These are phyloP conservation scores for Fagopyrum homotropicum DNA, from an alignment of 148 eudicot genomes.

Conservation along the genomic window DNA sequence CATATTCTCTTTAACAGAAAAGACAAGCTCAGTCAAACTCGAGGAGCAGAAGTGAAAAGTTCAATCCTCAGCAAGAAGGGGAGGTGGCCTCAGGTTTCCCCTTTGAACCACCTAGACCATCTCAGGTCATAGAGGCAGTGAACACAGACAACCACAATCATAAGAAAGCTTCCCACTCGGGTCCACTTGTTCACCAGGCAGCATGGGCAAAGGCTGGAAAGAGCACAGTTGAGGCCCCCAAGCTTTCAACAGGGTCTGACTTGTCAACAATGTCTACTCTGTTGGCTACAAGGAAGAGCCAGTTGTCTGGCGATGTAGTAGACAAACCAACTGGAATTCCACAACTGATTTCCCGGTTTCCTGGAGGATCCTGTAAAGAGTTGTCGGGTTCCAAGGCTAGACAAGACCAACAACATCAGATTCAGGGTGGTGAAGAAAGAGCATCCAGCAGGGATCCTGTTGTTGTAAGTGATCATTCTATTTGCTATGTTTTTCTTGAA, in stretches of 20 bases:
- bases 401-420: slow-evolving; percentile 35
- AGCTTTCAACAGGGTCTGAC: slow-evolving; percentile 51
- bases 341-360: slow-evolving; percentile 52
- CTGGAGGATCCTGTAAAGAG: slow-evolving; percentile 92
- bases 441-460: slow-evolving; percentile 52
- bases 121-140: slow-evolving; percentile 50
- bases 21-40: slow-evolving; percentile 54
- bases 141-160: slow-evolving; percentile 33
- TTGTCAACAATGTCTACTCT: slow-evolving; percentile 39
- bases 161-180: slow-evolving; percentile 90
- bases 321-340: slow-evolving; percentile 51
- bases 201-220: slow-evolving; percentile 69
- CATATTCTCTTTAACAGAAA: slow-evolving; percentile 37
- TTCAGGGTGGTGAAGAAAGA: slow-evolving; percentile 54
- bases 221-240: slow-evolving; percentile 57
- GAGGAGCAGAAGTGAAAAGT: slow-evolving; percentile 91
- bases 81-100: slow-evolving; percentile 89
- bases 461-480: slow-evolving; percentile 43
- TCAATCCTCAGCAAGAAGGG: slow-evolving; percentile 80
- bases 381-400: slow-evolving; percentile 35
- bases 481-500: not conserved
- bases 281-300: slow-evolving; percentile 48
- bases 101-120: slow-evolving; percentile 76
- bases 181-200: slow-evolving; percentile 69
- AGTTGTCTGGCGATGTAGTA: slow-evolving; percentile 48